These are phyloP conservation scores for Vaccinium vitisidaea DNA, from an alignment of 148 eudicot genomes.

Conservation along the genomic window DNA sequence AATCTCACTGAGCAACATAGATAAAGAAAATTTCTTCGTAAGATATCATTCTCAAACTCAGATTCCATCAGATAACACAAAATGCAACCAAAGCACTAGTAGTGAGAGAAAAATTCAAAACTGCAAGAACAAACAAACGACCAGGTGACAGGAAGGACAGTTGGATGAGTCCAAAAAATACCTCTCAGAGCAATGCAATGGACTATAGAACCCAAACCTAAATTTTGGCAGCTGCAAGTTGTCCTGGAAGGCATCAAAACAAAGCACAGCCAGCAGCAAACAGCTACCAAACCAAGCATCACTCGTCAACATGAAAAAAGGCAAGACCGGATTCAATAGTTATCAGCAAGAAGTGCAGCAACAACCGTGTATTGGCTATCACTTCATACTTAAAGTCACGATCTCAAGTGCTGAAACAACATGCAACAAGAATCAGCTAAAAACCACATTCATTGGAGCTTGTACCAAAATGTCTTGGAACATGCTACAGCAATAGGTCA, in stretches of 20 bases:
- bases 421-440: constrained; percentile 36
- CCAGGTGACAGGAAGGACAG: not conserved
- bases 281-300: constrained; percentile 28
- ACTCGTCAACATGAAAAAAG: constrained; percentile 9
- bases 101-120: not conserved
- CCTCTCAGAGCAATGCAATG: not conserved
- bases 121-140: not conserved
- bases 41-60: not conserved
- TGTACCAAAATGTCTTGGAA: constrained; percentile 12
- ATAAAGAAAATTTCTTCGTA: not conserved
- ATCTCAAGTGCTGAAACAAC: constrained; percentile 47
- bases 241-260: constrained; percentile 1
- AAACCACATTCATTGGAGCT: constrained; percentile 1
- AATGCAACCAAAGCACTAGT: not conserved
- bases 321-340: constrained; percentile 13
- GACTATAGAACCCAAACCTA: not conserved
- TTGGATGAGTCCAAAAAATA: constrained; percentile 3
- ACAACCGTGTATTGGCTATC: constrained; percentile 28
- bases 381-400: constrained; percentile 42
- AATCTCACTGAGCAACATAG: not conserved
- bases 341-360: constrained; percentile 24
- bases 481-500: constrained; percentile 4
- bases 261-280: constrained; percentile 1
- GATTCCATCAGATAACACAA: not conserved
- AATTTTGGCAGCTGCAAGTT: not conserved